Evolutionary conservation across 2,329 filamentous ascomycete species (phyloP), one percentile per base, ranked within the genome.

Genomic region (Zasmidium citrigriseum): DNA sequence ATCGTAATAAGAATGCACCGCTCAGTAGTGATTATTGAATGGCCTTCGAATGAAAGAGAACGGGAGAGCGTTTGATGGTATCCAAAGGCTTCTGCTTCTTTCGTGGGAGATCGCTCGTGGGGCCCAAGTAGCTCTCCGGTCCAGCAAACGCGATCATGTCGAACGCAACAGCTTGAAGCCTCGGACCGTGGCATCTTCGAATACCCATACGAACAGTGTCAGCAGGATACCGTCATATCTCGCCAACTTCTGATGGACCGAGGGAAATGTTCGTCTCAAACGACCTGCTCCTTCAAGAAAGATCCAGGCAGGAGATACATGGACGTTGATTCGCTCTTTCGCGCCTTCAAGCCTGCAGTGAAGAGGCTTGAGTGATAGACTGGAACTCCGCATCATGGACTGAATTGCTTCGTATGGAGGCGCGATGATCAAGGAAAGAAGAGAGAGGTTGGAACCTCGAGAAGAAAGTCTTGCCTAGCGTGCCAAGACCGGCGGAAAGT

Each of bases 241-340:
- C 27, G 27, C 14, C 27, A 14, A 14, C 27, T 34, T 34, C 27
- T 9, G 34, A 11, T 10, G 12, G 5, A n/a, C 5, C 14, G 18
- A 23, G 16, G 9, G 34, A 38, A 18, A 67, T 80, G 76, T 80
- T 69, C 77, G 77, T 77, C 76, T 73, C 77, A 76, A 75, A 76
- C 78, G 78, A 81, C 75, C 78, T 77, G 75, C 78, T 58, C 76
- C 73, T 72, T 79, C 79, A 75, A 54, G 68, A 66, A 65, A 72
- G 73, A 76, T 80, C 77, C 72, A 73, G 78, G 78, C 77, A 76
- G 78, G 76, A 81, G 78, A 81, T 81, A 81, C 78, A 72, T 77
- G 77, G 77, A 70, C 68, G 76, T 73, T 69, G 58, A 54, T 62
- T 75, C 70, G 63, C 58, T 80, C 77, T 80, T 62, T 74, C 78